A percentile compares a stretch with the other conserved stretches of the same genome.
Evolutionary conservation across 2,329 filamentous ascomycete genomes (phyloP).

Genomic region (Cladosporium velox): DNA sequence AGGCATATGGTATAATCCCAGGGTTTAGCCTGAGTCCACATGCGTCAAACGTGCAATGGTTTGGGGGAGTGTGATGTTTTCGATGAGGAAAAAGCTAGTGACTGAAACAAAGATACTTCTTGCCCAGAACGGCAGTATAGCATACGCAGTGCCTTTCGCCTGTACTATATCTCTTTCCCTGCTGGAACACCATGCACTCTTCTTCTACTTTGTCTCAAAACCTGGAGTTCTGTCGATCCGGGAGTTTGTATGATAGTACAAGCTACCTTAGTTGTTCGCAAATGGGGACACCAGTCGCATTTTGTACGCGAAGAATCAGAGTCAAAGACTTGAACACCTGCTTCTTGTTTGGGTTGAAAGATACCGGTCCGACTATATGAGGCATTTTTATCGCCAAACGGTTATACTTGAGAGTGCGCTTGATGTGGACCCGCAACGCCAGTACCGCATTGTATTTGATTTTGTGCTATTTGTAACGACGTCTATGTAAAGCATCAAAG

Average conservation of each 20-base stretch:
- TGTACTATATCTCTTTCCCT: background rate
- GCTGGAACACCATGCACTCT: background rate
- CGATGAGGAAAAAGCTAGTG: background rate
- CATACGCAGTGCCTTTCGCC: background rate
- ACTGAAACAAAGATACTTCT: background rate
- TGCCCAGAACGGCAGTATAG: background rate
- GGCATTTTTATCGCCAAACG: too few species aligned
- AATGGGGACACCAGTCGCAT: too few species aligned
- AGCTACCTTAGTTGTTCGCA: background rate
- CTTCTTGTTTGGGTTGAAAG: too few species aligned
- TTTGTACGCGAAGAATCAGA: too few species aligned
- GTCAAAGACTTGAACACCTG: too few species aligned
- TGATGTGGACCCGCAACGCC: background rate
- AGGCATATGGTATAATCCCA: slow-evolving; percentile 15
- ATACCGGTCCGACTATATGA: too few species aligned
- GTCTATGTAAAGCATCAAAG: background rate
- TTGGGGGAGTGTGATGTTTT: background rate
- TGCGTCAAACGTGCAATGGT: slow-evolving; percentile 12
- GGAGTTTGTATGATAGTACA: background rate
- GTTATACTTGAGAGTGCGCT: too few species aligned
- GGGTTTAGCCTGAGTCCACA: slow-evolving; percentile 1
- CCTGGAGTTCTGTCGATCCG: background rate
- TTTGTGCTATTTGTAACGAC: background rate
- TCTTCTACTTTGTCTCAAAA: background rate
- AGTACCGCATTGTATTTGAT: background rate